These are phyloP conservation scores for Paulownia fortunei DNA, from an alignment of 257 asterid genomes.

Conservation along the genomic window DNA sequence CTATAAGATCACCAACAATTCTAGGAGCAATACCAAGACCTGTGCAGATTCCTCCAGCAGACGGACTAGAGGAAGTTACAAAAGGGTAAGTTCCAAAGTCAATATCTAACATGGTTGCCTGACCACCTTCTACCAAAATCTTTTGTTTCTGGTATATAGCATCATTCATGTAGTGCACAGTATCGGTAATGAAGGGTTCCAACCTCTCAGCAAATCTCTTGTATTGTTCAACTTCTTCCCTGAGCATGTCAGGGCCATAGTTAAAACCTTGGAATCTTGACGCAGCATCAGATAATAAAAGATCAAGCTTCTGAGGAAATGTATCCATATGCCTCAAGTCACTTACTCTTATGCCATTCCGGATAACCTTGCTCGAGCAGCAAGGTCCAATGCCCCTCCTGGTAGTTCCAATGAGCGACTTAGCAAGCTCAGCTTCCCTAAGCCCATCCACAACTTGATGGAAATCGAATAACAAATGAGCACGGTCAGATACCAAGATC, in stretches of 20 bases:
- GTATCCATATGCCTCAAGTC: constrained; percentile 91
- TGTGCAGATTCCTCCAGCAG: constrained; percentile 90
- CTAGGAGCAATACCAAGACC: constrained; percentile 91
- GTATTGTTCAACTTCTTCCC: constrained; percentile 68
- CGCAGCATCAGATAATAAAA: constrained; percentile 72
- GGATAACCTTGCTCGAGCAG: constrained; percentile 77
- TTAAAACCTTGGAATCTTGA: constrained; percentile 64
- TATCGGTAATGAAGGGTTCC: constrained; percentile 76
- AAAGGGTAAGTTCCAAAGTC: constrained; percentile 89
- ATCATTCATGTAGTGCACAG: constrained; percentile 71
- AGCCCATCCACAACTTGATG: constrained; percentile 77
- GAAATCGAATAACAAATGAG: constrained; percentile 77
- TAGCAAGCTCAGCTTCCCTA: constrained; percentile 75
- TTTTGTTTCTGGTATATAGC: constrained; percentile 57
- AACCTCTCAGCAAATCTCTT: constrained; percentile 73
- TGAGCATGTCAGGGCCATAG: constrained; percentile 71
- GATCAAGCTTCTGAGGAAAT: constrained; percentile 74
- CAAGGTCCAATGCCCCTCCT: constrained; percentile 82
- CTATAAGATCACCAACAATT: constrained; percentile 74
- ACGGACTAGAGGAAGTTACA: constrained; percentile 86
- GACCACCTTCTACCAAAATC: constrained; percentile 88
- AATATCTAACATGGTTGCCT: constrained; percentile 82
- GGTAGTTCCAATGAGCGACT: constrained; percentile 83
- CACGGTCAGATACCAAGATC: constrained; percentile 81
- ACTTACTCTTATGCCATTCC: constrained; percentile 78